These are phyloP conservation scores for Xylariaceae sp. DNA, from an alignment of 2,329 filamentous ascomycete species.

Conservation along the genomic window DNA sequence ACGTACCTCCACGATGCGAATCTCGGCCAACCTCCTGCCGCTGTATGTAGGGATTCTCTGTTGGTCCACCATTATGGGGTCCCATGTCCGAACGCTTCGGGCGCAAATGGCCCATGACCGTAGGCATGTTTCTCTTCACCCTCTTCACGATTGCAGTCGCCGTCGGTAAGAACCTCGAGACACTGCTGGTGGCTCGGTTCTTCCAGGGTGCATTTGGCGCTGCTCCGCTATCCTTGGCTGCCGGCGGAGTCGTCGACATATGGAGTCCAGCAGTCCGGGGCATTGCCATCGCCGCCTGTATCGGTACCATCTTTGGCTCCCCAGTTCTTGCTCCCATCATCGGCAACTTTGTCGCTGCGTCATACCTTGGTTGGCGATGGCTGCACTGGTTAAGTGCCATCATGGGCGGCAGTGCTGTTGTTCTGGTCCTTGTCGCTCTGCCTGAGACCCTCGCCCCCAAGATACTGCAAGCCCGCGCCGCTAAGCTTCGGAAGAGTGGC, in stretches of 20 bases:
- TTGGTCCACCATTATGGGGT: conserved; percentile 39
- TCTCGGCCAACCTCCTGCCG: too few species aligned
- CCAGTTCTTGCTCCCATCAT: conserved; percentile 14
- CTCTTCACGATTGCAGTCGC: conserved; percentile 45
- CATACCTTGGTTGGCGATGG: conserved; percentile 15
- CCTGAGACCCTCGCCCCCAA: conserved; percentile 12
- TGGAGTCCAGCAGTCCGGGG: conserved; percentile 32
- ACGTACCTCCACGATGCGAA: neutral
- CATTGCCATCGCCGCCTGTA: conserved; percentile 37
- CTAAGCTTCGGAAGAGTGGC: conserved; percentile 11
- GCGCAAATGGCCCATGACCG: conserved; percentile 40
- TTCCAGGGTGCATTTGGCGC: conserved; percentile 42
- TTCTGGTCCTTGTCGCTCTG: conserved; percentile 8
- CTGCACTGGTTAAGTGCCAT: conserved; percentile 32
- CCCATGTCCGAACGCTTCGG: conserved; percentile 43
- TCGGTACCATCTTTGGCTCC: conserved; percentile 12
- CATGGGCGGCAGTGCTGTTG: conserved; percentile 8
- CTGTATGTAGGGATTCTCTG: conserved; percentile 21
- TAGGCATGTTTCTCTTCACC: conserved; percentile 37
- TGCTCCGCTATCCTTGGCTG: conserved; percentile 39
- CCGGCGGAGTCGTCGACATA: conserved; percentile 41
- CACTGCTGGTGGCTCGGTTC: conserved; percentile 34
- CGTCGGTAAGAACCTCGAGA: conserved; percentile 12
- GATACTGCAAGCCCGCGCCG: conserved; percentile 29
- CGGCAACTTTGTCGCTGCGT: conserved; percentile 16